Percentiles rank a stretch among this genome's conserved stretches.
phyloP scores from a whole-genome alignment of 257 asterid genomes.

The Penstemon davidsonii region DNA sequence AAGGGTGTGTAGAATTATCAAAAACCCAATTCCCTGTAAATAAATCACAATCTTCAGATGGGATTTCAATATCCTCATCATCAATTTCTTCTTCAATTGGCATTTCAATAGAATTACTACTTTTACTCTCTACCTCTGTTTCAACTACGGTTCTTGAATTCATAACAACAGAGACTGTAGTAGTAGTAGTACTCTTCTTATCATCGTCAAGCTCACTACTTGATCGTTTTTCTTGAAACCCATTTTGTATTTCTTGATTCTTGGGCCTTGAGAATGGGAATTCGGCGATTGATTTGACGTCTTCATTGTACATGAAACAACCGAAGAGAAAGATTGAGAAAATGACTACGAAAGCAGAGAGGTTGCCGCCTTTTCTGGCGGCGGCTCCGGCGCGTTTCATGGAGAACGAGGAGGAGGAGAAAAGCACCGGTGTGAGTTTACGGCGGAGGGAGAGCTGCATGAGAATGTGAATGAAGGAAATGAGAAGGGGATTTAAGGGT shows the following conservation, averaged over 20 bases:
- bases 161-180: slow-evolving; percentile 41
- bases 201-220: background rate
- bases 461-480: slow-evolving; percentile 11
- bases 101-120: slow-evolving; percentile 26
- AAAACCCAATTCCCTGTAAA: slow-evolving; percentile 70
- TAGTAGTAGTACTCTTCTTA: slow-evolving; percentile 2
- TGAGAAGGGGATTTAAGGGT: slow-evolving; percentile 24
- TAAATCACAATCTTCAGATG: slow-evolving; percentile 60
- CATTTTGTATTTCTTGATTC: slow-evolving; percentile 36
- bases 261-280: slow-evolving; percentile 63
- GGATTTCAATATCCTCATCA: slow-evolving; percentile 41
- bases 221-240: background rate
- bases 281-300: slow-evolving; percentile 68
- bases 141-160: slow-evolving; percentile 58
- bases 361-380: slow-evolving; percentile 47
- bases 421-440: slow-evolving; percentile 44
- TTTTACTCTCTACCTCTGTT: slow-evolving; percentile 33
- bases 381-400: slow-evolving; percentile 58
- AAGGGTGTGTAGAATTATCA: slow-evolving; percentile 57
- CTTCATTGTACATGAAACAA: slow-evolving; percentile 79
- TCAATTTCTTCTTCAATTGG: slow-evolving; percentile 27
- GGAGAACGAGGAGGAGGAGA: slow-evolving; percentile 32
- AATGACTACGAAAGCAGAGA: slow-evolving; percentile 56
- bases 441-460: slow-evolving; percentile 71
- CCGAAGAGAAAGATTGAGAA: slow-evolving; percentile 69